Evolutionary conservation across 2,329 filamentous ascomycete species (phyloP).

Genomic region (Alternaria incomplexa): DNA sequence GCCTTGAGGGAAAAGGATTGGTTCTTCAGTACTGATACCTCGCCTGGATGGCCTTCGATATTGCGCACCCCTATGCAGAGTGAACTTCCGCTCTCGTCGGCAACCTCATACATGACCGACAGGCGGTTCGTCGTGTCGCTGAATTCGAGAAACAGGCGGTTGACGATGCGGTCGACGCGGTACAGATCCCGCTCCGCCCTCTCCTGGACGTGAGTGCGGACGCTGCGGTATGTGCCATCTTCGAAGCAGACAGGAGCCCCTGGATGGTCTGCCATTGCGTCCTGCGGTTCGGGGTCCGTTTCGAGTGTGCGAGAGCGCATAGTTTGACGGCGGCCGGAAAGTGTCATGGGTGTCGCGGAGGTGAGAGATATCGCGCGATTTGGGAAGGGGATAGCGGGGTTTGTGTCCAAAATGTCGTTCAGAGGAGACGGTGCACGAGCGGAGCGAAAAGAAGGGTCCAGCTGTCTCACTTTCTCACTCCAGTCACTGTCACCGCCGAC

Average conservation of each 20-base stretch:
- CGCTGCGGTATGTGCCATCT: background rate
- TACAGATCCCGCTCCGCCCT: background rate
- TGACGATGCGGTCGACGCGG: background rate
- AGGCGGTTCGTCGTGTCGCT: background rate
- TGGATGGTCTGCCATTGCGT: background rate
- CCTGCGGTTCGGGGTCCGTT: background rate
- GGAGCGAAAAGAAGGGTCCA: background rate
- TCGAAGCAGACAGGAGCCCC: background rate
- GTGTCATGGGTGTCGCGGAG: background rate
- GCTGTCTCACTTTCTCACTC: background rate
- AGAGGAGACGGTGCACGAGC: background rate
- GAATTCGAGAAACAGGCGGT: background rate
- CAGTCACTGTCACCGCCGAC: background rate
- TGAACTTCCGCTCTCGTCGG: background rate
- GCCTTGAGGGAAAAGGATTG: background rate
- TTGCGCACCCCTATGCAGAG: background rate
- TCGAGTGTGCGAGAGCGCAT: background rate
- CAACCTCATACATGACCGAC: background rate
- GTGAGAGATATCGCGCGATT: background rate
- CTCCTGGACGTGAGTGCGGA: background rate
- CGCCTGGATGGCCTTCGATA: background rate
- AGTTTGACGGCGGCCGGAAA: background rate
- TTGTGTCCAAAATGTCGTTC: background rate
- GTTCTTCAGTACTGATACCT: background rate
- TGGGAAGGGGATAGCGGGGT: background rate